A percentile compares a stretch with the other conserved stretches of the same genome.
Conservation (phyloP, 768 basidiomycete genomes). For the Psilocybe tampanensis region DNA sequence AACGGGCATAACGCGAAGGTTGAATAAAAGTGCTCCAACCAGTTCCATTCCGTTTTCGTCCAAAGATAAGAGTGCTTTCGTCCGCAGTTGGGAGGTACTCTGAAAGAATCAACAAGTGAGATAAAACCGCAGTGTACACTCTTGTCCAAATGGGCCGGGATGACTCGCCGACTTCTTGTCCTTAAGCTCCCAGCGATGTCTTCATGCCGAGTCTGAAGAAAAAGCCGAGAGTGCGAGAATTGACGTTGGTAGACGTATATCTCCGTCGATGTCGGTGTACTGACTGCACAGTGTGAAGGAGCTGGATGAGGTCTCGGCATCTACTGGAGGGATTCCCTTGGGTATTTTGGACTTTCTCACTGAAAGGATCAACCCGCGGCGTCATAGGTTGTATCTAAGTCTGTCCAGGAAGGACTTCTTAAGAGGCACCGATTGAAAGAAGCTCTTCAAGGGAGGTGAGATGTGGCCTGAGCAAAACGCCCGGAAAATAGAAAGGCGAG, state of each 20-base stretch:
- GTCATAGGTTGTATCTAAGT: slow-evolving; percentile 15
- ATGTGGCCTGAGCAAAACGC: slow-evolving; percentile 18
- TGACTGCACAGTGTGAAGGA: neutral
- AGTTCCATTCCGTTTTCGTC: neutral
- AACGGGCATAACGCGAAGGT: neutral
- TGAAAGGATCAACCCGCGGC: slow-evolving; percentile 17
- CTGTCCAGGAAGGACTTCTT: slow-evolving; percentile 6
- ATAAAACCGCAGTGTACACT: neutral
- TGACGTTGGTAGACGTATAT: neutral
- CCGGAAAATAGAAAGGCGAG: slow-evolving; percentile 8
- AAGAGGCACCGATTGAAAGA: slow-evolving; percentile 24
- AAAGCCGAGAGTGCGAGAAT: neutral
- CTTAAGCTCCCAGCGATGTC: neutral
- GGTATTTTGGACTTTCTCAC: slow-evolving; percentile 2
- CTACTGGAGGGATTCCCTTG: neutral
- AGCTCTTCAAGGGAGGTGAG: slow-evolving; percentile 17
- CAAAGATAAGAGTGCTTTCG: neutral
- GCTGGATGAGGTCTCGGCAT: neutral
- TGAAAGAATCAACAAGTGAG: neutral
- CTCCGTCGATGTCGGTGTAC: neutral
- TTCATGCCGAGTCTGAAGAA: neutral
- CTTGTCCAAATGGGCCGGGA: neutral
- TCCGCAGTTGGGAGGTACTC: neutral
- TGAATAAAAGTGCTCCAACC: neutral
- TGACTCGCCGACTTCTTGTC: neutral